These are phyloP conservation scores for Kickxella alabastrina DNA, from an alignment of 192 early-diverging fungal species.

Conservation along the genomic window DNA sequence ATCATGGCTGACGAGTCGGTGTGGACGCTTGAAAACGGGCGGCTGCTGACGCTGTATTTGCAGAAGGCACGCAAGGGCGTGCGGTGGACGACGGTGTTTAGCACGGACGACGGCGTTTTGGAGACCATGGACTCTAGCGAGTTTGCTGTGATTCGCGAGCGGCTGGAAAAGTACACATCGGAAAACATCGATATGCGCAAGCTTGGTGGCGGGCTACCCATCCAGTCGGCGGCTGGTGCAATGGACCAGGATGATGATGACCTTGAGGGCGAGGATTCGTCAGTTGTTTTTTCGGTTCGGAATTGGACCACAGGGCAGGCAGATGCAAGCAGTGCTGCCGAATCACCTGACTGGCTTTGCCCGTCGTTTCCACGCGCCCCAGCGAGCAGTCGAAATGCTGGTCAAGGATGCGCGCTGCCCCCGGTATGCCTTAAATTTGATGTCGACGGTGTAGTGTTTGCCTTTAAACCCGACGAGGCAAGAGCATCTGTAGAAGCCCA, in stretches of 20 bases:
- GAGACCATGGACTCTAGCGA: conserved; percentile 62
- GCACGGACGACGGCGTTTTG: conserved; percentile 55
- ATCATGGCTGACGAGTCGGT: conserved; percentile 58
- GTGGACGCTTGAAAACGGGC: conserved; percentile 65
- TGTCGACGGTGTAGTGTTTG: conserved; percentile 68
- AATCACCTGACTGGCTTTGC: conserved; percentile 63
- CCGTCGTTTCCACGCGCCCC: conserved; percentile 29
- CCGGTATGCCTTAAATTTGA: conserved; percentile 62
- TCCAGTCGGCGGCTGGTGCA: conserved; percentile 13
- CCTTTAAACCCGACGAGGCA: conserved; percentile 28
- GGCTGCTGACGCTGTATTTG: conserved; percentile 58
- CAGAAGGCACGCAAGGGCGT: conserved; percentile 59
- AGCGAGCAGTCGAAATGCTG: background rate
- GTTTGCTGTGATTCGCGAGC: conserved; percentile 57
- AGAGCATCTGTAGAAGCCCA: conserved; percentile 1
- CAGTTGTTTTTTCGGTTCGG: conserved; percentile 42
- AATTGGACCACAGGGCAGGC: conserved; percentile 35
- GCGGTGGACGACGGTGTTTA: conserved; percentile 66
- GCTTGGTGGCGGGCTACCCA: background rate
- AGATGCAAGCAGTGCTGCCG: conserved; percentile 45
- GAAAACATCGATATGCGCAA: conserved; percentile 24
- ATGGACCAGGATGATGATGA: conserved; percentile 36
- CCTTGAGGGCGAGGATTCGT: conserved; percentile 16
- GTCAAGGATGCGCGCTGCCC: conserved; percentile 18
- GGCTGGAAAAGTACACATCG: conserved; percentile 60